Conservation (phyloP, 345 rosid species). For the Brassica rapa region DNA sequence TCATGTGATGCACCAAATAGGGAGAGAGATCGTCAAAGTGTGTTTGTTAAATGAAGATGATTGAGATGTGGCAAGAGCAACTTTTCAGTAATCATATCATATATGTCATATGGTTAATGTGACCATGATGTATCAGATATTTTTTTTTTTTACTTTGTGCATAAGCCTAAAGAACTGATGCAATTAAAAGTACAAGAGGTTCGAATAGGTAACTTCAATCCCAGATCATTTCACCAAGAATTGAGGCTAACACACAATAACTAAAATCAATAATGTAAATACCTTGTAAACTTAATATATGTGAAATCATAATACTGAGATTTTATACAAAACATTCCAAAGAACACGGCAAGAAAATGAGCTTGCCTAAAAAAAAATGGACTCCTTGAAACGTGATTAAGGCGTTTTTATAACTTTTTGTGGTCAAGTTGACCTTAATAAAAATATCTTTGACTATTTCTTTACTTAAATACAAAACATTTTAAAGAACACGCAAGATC, state of each 20-base stretch:
- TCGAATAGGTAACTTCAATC: too few relatives aligned
- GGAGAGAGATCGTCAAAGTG: slow-evolving; percentile 14
- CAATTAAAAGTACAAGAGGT: too few relatives aligned
- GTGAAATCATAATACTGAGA: neutral
- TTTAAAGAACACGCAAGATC: neutral
- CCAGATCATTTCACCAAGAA: too few relatives aligned
- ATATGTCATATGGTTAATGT: slow-evolving; percentile 19
- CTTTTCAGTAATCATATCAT: neutral
- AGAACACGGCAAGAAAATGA: neutral
- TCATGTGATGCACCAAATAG: slow-evolving; percentile 28
- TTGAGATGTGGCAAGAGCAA: slow-evolving; percentile 26
- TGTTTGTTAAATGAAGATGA: slow-evolving; percentile 23
- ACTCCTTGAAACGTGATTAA: slow-evolving; percentile 4
- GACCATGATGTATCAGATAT: neutral
- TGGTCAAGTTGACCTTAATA: slow-evolving; percentile 5
- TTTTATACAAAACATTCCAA: neutral
- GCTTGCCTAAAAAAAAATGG: neutral
- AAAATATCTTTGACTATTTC: neutral
- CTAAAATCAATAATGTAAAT: neutral
- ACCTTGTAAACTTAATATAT: neutral
- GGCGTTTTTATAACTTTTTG: slow-evolving; percentile 1
- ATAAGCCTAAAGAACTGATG: too few relatives aligned
- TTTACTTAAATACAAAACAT: neutral
- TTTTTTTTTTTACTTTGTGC: neutral
- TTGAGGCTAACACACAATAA: neutral